phyloP scores from a whole-genome alignment of 805 yeast species.

The Cyberlindnera maclurae region DNA sequence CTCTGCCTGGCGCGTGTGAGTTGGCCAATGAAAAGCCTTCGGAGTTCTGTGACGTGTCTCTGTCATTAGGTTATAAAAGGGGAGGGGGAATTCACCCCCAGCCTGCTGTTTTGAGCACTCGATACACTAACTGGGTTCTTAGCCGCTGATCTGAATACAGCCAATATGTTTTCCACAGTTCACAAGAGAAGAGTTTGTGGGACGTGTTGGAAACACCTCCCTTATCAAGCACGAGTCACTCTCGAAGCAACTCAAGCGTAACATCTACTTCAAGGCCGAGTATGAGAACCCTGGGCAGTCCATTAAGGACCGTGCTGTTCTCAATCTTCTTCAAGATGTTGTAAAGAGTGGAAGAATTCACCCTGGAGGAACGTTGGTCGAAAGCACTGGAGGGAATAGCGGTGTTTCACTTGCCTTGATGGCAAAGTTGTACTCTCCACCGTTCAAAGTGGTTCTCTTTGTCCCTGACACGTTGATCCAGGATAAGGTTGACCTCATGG shows the following conservation, averaged over 20 bases:
- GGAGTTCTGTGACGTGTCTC: no score
- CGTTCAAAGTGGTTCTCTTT: slow-evolving; percentile 57
- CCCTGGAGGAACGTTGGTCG: slow-evolving; percentile 51
- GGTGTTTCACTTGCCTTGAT: slow-evolving; percentile 75
- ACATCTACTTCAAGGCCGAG: slow-evolving; percentile 69
- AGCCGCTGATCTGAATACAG: neutral
- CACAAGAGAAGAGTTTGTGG: slow-evolving; percentile 16
- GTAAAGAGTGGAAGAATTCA: slow-evolving; percentile 27
- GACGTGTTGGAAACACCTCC: slow-evolving; percentile 62
- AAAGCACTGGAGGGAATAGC: slow-evolving; percentile 83
- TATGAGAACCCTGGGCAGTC: slow-evolving; percentile 75
- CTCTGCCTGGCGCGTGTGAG: no score
- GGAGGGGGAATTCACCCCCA: no score
- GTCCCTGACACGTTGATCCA: slow-evolving; percentile 70
- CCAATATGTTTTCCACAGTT: slow-evolving; percentile 12
- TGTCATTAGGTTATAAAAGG: no score
- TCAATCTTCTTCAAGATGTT: slow-evolving; percentile 56
- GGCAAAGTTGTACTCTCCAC: slow-evolving; percentile 30
- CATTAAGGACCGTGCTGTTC: slow-evolving; percentile 77
- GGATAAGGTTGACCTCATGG: slow-evolving; percentile 57
- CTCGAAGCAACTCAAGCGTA: slow-evolving; percentile 58
- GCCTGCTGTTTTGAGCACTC: no score
- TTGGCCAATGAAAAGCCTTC: no score
- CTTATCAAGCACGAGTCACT: slow-evolving; percentile 56
- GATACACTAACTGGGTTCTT: no score